Conservation (phyloP, 371 early-diverging fungal species). For the Neoconidiobolus thromboides region DNA sequence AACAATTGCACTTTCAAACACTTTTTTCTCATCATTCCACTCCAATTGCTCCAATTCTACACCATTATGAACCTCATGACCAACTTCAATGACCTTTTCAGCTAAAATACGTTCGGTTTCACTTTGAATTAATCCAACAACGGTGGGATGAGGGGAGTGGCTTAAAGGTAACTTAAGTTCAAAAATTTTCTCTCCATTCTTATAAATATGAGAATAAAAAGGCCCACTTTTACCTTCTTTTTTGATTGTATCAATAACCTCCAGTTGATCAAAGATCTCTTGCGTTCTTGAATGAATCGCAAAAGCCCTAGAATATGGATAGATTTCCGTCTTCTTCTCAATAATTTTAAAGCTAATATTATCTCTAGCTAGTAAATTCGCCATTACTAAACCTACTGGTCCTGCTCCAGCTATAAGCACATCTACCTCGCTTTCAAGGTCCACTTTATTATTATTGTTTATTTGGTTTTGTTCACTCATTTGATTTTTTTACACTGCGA, state of each 20-base stretch:
- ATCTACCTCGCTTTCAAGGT: not conserved
- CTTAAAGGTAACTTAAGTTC: not conserved
- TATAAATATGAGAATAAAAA: not conserved
- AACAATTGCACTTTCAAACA: not conserved
- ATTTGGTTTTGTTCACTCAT: no score
- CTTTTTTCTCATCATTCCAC: not conserved
- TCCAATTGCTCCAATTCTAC: not conserved
- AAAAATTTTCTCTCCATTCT: not conserved
- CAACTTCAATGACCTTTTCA: constrained; percentile 6
- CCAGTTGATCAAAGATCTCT: not conserved
- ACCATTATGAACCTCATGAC: not conserved
- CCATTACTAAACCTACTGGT: constrained; percentile 13
- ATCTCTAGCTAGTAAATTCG: constrained; percentile 7
- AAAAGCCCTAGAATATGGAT: not conserved
- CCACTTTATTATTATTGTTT: no score
- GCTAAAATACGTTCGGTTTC: not conserved
- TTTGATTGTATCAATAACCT: not conserved
- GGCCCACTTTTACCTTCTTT: not conserved
- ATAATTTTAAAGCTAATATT: not conserved
- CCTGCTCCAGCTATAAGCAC: constrained; percentile 15
- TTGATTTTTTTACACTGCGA: no score
- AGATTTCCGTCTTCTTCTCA: not conserved
- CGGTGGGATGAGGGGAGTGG: constrained; percentile 5
- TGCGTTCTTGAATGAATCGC: not conserved
- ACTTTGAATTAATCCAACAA: not conserved